Conservation (phyloP, 2,329 filamentous ascomycete species). For the Ascocoryne sarcoides region DNA sequence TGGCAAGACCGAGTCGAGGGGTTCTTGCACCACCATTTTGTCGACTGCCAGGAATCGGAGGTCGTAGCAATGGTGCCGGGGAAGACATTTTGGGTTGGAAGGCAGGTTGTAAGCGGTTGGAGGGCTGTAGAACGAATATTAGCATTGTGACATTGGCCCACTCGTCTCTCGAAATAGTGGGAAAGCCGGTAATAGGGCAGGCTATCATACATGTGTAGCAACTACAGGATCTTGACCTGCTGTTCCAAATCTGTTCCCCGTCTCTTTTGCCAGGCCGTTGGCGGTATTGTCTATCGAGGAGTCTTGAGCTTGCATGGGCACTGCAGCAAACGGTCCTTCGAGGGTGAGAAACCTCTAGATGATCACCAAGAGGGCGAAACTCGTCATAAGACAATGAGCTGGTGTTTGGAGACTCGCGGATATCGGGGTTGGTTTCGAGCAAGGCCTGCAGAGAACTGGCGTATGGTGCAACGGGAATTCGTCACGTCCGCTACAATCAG, state of each 20-base stretch:
- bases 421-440: background rate
- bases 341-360: conserved; percentile 4
- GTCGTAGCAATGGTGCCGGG: conserved; percentile 28
- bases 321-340: conserved; percentile 16
- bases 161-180: no score
- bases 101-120: conserved; percentile 11
- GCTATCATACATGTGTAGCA: conserved; percentile 15
- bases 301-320: conserved; percentile 21
- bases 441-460: background rate
- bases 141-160: no score
- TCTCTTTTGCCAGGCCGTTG: conserved; percentile 15
- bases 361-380: conserved; percentile 2
- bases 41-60: conserved; percentile 29
- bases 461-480: conserved; percentile 2
- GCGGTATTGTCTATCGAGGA: conserved; percentile 13
- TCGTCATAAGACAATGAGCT: conserved; percentile 2
- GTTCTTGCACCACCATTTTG: conserved; percentile 23
- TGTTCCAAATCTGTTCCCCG: conserved; percentile 8
- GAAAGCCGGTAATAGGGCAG: no score
- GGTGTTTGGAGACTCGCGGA: background rate
- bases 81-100: conserved; percentile 27
- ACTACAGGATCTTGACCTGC: conserved; percentile 6
- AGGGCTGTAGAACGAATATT: conserved; percentile 13
- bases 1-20: conserved; percentile 66
- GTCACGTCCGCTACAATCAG: conserved; percentile 1